These are phyloP conservation scores for Apiotrichum gracile DNA, from an alignment of 1,284 basidiomycete genomes.

Conservation along the genomic window DNA sequence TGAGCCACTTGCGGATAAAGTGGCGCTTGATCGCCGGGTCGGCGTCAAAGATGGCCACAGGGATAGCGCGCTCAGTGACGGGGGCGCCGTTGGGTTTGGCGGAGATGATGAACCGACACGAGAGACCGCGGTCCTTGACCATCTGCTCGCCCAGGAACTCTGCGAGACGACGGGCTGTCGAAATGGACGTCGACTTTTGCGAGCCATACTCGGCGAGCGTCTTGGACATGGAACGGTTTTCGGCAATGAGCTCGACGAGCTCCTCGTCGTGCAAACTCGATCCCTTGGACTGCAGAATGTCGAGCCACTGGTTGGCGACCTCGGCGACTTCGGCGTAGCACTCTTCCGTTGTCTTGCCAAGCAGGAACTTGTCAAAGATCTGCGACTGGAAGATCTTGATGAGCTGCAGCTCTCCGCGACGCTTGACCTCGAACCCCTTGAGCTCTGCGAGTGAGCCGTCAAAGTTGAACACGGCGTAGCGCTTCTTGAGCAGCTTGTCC, in stretches of 20 bases:
- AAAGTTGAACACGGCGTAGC: conserved; percentile 99
- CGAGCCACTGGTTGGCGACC: conserved; percentile 95
- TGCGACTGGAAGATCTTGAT: conserved; percentile 99
- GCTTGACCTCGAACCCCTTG: conserved; percentile 99
- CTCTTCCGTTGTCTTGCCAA: conserved; percentile 86
- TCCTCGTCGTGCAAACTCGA: conserved; percentile 82
- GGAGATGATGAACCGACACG: conserved; percentile 99
- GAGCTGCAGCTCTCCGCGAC: conserved; percentile 93
- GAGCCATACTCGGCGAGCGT: conserved; percentile 92
- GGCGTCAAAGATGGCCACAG: conserved; percentile 97
- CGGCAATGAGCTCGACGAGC: conserved; percentile 94
- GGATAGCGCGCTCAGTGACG: conserved; percentile 94
- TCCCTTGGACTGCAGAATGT: conserved; percentile 84
- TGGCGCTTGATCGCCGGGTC: conserved; percentile 83
- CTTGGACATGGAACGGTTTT: conserved; percentile 97
- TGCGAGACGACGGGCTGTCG: conserved; percentile 87
- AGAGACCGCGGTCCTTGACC: conserved; percentile 98
- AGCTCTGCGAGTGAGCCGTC: conserved; percentile 95
- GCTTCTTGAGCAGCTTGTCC: conserved; percentile 97
- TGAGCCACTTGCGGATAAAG: conserved; percentile 94
- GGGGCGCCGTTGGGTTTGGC: conserved; percentile 88
- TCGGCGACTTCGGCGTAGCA: conserved; percentile 93
- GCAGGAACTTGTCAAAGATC: conserved; percentile 95
- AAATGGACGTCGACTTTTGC: conserved; percentile 98
- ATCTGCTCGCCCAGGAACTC: conserved; percentile 98